These are phyloP conservation scores for Rhododendron vialii DNA, from an alignment of 148 eudicot species.

Conservation along the genomic window DNA sequence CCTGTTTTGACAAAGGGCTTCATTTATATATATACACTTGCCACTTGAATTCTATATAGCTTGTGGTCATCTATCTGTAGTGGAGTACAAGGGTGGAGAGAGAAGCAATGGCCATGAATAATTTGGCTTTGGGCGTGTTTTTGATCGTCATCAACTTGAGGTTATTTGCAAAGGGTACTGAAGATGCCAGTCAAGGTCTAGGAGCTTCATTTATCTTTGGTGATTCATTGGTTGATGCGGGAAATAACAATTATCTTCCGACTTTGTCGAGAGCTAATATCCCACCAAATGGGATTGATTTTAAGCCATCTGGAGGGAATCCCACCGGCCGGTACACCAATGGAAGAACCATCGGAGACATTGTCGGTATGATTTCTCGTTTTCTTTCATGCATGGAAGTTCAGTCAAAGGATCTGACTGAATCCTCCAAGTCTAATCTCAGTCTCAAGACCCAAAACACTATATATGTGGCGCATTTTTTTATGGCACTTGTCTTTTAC, in stretches of 20 bases:
- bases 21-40: not conserved
- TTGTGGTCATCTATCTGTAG: not conserved
- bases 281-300: constrained; percentile 87
- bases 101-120: constrained; percentile 16
- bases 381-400: not conserved
- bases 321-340: constrained; percentile 88
- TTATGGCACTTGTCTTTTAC: not conserved
- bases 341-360: constrained; percentile 91
- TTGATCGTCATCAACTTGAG: constrained; percentile 17
- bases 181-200: constrained; percentile 2
- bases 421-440: not conserved
- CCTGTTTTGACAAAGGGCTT: not conserved
- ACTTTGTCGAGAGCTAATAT: constrained; percentile 73
- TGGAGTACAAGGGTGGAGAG: not conserved
- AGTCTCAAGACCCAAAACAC: not conserved
- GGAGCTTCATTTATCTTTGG: constrained; percentile 92
- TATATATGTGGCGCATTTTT: not conserved
- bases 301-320: constrained; percentile 64
- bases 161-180: constrained; percentile 16
- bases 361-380: constrained; percentile 47
- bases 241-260: constrained; percentile 71
- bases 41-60: not conserved
- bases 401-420: not conserved
- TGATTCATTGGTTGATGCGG: constrained; percentile 91
- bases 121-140: constrained; percentile 1